Conservation (phyloP, 805 yeast species). For the Ogataea siamensis region DNA sequence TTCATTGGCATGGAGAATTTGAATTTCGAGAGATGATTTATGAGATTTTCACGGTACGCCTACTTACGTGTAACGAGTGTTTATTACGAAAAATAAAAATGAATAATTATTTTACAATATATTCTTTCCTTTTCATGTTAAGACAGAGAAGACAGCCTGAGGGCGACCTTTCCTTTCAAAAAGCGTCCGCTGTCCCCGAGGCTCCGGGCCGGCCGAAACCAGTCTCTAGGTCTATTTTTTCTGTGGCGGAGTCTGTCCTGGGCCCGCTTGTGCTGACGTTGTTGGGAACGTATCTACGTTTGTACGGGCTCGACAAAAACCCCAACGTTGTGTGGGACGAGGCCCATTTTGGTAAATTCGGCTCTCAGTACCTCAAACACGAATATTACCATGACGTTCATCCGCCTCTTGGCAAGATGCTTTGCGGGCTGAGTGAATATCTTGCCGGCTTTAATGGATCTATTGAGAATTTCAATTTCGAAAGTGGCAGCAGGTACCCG, state of each 20-base stretch:
- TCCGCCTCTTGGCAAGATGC: constrained; percentile 94
- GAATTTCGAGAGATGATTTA: constrained; percentile 25
- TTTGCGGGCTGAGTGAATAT: constrained; percentile 84
- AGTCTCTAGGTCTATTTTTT: not conserved
- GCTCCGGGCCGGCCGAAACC: not conserved
- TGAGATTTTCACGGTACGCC: constrained; percentile 8
- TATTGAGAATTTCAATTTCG: constrained; percentile 57
- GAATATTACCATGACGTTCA: constrained; percentile 96
- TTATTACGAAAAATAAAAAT: constrained; percentile 6
- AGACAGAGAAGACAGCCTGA: constrained; percentile 2
- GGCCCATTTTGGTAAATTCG: constrained; percentile 94
- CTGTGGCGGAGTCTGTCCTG: constrained; percentile 32
- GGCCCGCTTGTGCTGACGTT: constrained; percentile 46
- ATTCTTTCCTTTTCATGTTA: constrained; percentile 3
- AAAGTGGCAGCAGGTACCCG: constrained; percentile 64
- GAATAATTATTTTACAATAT: constrained; percentile 1
- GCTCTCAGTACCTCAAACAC: constrained; percentile 81
- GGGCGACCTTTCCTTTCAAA: too few species aligned
- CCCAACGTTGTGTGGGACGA: constrained; percentile 82
- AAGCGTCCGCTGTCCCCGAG: too few species aligned
- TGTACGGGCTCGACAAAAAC: constrained; percentile 55
- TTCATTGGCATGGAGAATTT: constrained; percentile 31
- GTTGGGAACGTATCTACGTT: constrained; percentile 53
- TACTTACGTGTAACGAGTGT: constrained; percentile 17
- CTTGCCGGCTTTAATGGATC: constrained; percentile 77